These are phyloP conservation scores for Ajuga reptans DNA, from an alignment of 305 asterid species.

Conservation along the genomic window DNA sequence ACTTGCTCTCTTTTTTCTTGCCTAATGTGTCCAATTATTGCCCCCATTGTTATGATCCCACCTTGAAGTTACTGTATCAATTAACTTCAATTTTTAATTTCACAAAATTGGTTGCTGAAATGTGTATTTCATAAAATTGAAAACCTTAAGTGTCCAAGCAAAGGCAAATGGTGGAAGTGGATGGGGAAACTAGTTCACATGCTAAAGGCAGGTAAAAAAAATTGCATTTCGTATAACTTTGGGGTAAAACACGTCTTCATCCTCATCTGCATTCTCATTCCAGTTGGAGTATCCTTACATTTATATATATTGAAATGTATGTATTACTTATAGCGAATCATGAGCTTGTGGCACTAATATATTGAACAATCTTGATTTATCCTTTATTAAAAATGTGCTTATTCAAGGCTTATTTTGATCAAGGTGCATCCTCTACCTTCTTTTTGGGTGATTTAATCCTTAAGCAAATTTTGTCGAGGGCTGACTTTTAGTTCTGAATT, in stretches of 20 bases:
- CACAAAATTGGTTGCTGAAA: neutral
- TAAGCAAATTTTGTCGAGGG: neutral
- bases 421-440: neutral
- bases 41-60: slow-evolving; percentile 4
- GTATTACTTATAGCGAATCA: neutral
- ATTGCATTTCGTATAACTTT: neutral
- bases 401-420: neutral
- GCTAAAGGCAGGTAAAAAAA: neutral
- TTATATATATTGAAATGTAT: neutral
- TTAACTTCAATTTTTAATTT: neutral
- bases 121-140: neutral
- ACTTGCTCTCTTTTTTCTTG: neutral
- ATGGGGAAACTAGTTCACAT: neutral
- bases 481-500: neutral
- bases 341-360: neutral
- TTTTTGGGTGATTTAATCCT: neutral
- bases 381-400: neutral
- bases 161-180: neutral
- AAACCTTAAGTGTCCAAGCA: neutral
- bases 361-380: neutral
- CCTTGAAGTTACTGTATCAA: neutral
- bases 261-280: neutral
- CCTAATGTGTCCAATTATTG: neutral
- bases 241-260: neutral
- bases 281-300: neutral